Conservation (phyloP, 257 asterid species). For the Asclepias syriaca region DNA sequence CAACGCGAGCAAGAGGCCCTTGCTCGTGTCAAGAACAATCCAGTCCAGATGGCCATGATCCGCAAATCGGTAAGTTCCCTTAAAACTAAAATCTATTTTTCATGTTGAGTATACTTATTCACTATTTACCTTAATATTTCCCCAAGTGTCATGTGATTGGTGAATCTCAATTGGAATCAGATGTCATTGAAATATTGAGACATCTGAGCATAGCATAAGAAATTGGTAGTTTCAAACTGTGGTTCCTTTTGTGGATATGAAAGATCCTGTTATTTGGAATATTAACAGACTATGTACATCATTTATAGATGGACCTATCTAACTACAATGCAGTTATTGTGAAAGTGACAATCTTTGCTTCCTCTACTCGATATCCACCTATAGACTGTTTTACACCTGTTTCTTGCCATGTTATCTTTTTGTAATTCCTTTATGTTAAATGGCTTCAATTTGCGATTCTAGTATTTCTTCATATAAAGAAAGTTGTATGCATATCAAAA, state of each 20-base stretch:
- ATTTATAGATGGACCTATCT: too few relatives aligned
- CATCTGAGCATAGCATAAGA: neutral
- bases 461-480: neutral
- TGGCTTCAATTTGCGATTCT: neutral
- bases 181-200: neutral
- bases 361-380: too few relatives aligned
- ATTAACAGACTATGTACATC: too few relatives aligned
- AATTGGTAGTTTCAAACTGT: neutral
- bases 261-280: neutral
- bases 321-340: neutral
- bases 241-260: too few relatives aligned
- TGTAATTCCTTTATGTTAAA: neutral
- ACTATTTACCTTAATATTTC: neutral
- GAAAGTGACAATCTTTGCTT: too few relatives aligned
- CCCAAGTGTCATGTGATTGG: neutral
- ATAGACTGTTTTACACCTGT: neutral
- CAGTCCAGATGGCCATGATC: constrained; percentile 93
- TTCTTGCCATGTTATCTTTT: neutral
- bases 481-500: too few relatives aligned
- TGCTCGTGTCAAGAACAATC: constrained; percentile 85
- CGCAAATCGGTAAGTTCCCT: constrained; percentile 71
- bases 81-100: neutral
- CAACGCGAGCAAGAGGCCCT: constrained; percentile 96
- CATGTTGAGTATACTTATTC: neutral
- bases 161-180: neutral